phyloP scores from a whole-genome alignment of 1,284 basidiomycete genomes.

The Leccinum subatratum region DNA sequence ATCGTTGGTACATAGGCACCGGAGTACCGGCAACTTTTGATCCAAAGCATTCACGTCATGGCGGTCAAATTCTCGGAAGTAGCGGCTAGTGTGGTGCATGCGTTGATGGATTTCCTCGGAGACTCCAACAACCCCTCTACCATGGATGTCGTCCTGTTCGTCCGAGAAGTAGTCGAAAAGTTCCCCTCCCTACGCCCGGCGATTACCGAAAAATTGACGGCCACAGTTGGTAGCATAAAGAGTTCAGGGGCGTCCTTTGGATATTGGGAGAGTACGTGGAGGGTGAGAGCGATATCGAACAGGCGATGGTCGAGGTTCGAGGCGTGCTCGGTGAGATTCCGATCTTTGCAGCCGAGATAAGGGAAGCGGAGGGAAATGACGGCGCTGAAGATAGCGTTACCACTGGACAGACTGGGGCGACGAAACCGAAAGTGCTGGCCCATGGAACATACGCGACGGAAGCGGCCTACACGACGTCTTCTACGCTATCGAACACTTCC shows the following conservation, averaged over 20 bases:
- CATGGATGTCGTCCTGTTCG: constrained; percentile 93
- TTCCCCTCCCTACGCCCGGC: constrained; percentile 85
- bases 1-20: constrained; percentile 53
- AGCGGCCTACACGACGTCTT: constrained; percentile 76
- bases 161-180: constrained; percentile 96
- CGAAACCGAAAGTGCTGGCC: constrained; percentile 71
- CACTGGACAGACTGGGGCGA: constrained; percentile 35
- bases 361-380: constrained; percentile 57
- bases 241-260: constrained; percentile 97
- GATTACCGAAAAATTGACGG: constrained; percentile 84
- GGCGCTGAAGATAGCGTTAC: constrained; percentile 40
- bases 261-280: constrained; percentile 95
- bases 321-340: constrained; percentile 94
- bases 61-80: constrained; percentile 99
- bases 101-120: constrained; percentile 97
- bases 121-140: constrained; percentile 95
- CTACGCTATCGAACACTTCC: constrained; percentile 62
- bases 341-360: constrained; percentile 87
- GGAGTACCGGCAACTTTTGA: constrained; percentile 94
- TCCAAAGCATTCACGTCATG: constrained; percentile 95
- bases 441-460: constrained; percentile 99
- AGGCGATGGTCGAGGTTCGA: constrained; percentile 76
- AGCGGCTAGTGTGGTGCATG: constrained; percentile 92
- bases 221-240: constrained; percentile 86
- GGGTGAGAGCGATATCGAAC: constrained; percentile 60